Evolutionary conservation across 108 stramenopile genomes (phyloP).

Genomic region (Conticribra guillardii): DNA sequence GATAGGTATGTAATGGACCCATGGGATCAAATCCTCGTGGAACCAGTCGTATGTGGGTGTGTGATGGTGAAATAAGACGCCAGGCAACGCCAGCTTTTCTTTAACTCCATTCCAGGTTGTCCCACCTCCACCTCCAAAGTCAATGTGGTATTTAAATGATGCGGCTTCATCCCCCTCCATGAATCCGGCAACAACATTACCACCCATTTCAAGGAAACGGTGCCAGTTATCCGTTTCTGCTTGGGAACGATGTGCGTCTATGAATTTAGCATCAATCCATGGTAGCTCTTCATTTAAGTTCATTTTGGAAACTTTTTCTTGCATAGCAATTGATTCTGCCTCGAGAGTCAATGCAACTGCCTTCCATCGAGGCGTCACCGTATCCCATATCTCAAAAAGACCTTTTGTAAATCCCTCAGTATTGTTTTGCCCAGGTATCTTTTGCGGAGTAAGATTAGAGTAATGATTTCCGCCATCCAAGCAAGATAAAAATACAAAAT

Average conservation of each 20-base stretch:
- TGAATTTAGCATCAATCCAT: background rate
- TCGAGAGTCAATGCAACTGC: background rate
- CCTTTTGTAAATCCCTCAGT: too few species aligned
- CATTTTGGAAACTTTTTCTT: background rate
- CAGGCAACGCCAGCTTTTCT: conserved; percentile 18
- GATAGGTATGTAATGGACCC: conserved; percentile 25
- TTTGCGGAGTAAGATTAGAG: too few species aligned
- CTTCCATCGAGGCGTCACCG: background rate
- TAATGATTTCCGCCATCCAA: background rate
- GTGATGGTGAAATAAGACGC: conserved; percentile 19
- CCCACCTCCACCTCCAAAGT: conserved; percentile 23
- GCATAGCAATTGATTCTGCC: background rate
- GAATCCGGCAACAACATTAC: background rate
- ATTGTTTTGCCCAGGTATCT: background rate
- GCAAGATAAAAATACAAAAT: conserved; percentile 7
- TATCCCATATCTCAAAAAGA: background rate
- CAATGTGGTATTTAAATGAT: conserved; percentile 22
- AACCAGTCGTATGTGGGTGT: conserved; percentile 24
- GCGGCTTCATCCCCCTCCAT: conserved; percentile 4
- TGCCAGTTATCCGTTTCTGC: background rate
- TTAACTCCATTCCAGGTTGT: conserved; percentile 16
- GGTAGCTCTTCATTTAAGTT: background rate
- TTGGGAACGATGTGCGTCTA: background rate
- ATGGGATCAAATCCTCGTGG: conserved; percentile 16
- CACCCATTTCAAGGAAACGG: background rate